phyloP scores from a whole-genome alignment of 148 eudicot species.

The Spergularia bocconei region DNA sequence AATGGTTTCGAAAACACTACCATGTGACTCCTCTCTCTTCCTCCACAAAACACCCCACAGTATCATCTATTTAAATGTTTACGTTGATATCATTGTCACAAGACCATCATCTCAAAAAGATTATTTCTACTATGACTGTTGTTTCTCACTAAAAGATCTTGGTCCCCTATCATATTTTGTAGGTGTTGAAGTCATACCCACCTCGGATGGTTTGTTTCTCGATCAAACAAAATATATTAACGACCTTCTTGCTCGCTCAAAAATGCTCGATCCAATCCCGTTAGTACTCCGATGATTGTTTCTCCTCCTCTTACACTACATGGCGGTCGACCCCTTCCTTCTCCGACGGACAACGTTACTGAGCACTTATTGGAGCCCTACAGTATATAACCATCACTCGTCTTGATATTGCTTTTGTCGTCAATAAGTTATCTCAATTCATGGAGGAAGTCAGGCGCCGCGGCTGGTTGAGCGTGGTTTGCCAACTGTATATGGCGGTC shows the following conservation, averaged over 20 bases:
- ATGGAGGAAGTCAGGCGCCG: too few relatives aligned
- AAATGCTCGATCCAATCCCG: not conserved
- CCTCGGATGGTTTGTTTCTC: not conserved
- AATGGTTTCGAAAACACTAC: not conserved
- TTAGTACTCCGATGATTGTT: not conserved
- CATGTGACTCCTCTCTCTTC: not conserved
- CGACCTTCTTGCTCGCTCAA: not conserved
- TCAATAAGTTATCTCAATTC: not conserved
- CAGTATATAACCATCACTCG: not conserved
- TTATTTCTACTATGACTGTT: too few relatives aligned
- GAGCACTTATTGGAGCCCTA: not conserved
- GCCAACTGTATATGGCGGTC: too few relatives aligned
- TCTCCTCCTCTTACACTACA: not conserved
- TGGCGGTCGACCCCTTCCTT: too few relatives aligned
- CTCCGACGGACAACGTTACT: not conserved
- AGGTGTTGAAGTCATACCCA: not conserved
- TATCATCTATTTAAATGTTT: not conserved
- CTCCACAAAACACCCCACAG: accelerated
- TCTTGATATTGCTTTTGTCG: not conserved
- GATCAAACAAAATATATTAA: not conserved
- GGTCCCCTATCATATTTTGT: not conserved
- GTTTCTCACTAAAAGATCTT: not conserved
- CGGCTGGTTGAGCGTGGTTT: too few relatives aligned
- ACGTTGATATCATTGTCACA: not conserved
- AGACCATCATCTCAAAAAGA: not conserved